Conservation (phyloP, 305 asterid species). For the Fraxinus angustifolia region DNA sequence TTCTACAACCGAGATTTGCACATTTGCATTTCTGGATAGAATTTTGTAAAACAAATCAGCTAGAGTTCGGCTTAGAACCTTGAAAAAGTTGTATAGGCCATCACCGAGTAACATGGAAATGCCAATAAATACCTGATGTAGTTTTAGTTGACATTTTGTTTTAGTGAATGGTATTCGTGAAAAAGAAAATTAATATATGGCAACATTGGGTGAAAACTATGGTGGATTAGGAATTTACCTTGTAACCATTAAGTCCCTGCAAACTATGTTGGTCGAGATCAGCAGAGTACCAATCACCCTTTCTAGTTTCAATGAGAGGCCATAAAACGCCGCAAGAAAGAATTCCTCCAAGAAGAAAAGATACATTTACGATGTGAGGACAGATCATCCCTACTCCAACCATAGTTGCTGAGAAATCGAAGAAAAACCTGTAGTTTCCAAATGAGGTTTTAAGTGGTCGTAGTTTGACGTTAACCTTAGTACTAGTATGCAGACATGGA, state of each 20-base stretch:
- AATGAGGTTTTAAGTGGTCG: background rate
- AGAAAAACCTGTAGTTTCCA: slow-evolving; percentile 36
- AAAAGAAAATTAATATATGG: background rate
- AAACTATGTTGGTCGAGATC: slow-evolving; percentile 19
- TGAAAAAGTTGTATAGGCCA: slow-evolving; percentile 49
- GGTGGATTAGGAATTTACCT: slow-evolving; percentile 8
- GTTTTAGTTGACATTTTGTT: background rate
- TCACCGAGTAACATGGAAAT: slow-evolving; percentile 61
- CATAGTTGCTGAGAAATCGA: slow-evolving; percentile 44
- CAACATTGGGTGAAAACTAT: background rate
- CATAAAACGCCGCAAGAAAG: slow-evolving; percentile 48
- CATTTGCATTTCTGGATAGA: slow-evolving; percentile 16
- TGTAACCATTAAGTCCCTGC: slow-evolving; percentile 33
- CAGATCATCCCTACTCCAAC: slow-evolving; percentile 51
- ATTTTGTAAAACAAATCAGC: slow-evolving; percentile 26
- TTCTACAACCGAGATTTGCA: slow-evolving; percentile 26
- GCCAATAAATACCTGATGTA: slow-evolving; percentile 43
- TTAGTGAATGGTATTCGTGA: background rate
- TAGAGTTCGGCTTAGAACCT: slow-evolving; percentile 36
- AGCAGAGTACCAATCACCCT: slow-evolving; percentile 40
- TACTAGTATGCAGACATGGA: background rate
- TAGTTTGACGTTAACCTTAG: background rate
- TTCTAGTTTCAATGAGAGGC: slow-evolving; percentile 32
- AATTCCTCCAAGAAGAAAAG: slow-evolving; percentile 40
- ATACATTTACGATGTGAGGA: slow-evolving; percentile 38